Conservation (phyloP, 139 green algal genomes). For the Diplosphaera chodatii region DNA sequence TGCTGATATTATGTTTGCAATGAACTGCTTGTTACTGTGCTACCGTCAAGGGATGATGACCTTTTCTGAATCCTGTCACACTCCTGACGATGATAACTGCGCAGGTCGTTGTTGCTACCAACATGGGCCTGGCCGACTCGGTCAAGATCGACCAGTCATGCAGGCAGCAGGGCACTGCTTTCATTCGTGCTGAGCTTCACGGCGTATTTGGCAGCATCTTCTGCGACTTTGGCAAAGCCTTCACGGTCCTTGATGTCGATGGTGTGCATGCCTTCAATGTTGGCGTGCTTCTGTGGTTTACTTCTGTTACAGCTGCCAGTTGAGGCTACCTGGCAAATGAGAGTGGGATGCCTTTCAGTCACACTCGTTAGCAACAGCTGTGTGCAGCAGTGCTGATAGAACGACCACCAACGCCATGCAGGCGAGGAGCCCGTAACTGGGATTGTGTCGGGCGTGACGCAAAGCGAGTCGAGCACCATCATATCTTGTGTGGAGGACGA, state of each 20-base stretch:
- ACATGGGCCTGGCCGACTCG: constrained; percentile 51
- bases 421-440: constrained; percentile 84
- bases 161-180: constrained; percentile 63
- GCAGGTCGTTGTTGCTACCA: constrained; percentile 85
- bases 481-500: constrained; percentile 98
- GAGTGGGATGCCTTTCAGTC: too few relatives aligned
- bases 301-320: too few relatives aligned
- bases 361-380: too few relatives aligned
- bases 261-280: constrained; percentile 44
- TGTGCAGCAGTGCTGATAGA: too few relatives aligned
- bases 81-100: too few relatives aligned
- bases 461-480: constrained; percentile 51
- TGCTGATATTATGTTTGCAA: too few relatives aligned
- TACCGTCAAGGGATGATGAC: too few relatives aligned
- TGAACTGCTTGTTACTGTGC: too few relatives aligned
- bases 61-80: too few relatives aligned
- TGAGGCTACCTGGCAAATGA: too few relatives aligned
- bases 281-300: too few relatives aligned
- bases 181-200: constrained; percentile 77
- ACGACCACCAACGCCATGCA: too few relatives aligned
- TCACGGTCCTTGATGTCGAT: constrained; percentile 83
- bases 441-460: constrained; percentile 88
- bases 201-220: constrained; percentile 95
- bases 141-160: constrained; percentile 78
- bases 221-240: constrained; percentile 89